Base-by-base conservation (phyloP, 2,329 filamentous ascomycete species). In the Neofusicoccum sp. region DNA sequence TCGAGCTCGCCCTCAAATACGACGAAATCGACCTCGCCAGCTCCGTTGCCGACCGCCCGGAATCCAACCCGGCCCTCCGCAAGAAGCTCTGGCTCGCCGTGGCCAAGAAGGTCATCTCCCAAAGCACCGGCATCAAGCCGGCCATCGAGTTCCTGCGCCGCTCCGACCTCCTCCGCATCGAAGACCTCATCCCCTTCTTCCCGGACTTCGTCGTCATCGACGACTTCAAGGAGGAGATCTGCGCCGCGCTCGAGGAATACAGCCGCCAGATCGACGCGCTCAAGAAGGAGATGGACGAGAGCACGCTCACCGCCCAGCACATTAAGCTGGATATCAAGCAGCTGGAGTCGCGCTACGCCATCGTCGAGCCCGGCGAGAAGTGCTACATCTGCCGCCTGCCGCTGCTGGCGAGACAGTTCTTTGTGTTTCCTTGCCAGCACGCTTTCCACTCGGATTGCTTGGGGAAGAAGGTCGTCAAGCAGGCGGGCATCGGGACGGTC, bases 141-240 rank as follows among this genome's bases (percentile, higher is more conserved):
- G 95, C 95, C 2, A 96, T 99, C 68, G 92, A 96, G 66, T 97
- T 99, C 72, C 84, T 98, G 11, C 92, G 92, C 69, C 89, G 92
- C 8, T 97, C 94, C 74, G 93, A 97, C 65, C 83, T 98, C 11
- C 85, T 99, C 54, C 89, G 90, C 66, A 99, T 99, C 67, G 95
- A 99, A 78, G 95, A 99, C 71, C 80, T 99, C 34, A 98, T 99
- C 44, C 95, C 95, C 0, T 97, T 99, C 81, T 99, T 99, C 79
- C 95, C 95, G 0, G 95, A 99, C 75, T 99, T 99, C 73, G 93
- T 98, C 29, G 91, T 98, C 58, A 98, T 99, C 66, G 95, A 99
- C 74, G 95, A 98, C 76, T 99, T 99, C 84, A 97, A 98, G 74
- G 93, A 98, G 67, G 95, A 99, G 75, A 98, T 99, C 41, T 99